These are phyloP conservation scores for Mycena maculata DNA, from an alignment of 768 basidiomycete species.

Conservation along the genomic window DNA sequence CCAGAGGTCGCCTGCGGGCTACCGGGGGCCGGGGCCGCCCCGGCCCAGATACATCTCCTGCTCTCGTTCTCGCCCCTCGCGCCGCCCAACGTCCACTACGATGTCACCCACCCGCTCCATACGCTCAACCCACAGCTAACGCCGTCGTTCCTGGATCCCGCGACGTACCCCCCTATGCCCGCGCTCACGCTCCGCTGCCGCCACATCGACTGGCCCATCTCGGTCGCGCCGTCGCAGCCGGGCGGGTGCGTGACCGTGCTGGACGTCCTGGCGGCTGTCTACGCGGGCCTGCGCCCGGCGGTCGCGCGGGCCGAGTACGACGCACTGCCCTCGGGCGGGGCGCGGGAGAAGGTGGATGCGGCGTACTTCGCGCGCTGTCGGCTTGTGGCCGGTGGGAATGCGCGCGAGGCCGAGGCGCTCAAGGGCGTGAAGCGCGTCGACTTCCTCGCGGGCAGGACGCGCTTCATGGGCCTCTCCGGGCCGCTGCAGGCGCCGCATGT, in stretches of 20 bases:
- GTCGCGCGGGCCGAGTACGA: constrained; percentile 28
- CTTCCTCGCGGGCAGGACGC: constrained; percentile 23
- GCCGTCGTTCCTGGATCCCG: constrained; percentile 26
- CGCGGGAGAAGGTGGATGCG: not conserved
- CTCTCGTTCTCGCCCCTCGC: constrained; percentile 38
- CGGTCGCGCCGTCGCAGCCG: constrained; percentile 4
- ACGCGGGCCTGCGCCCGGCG: constrained; percentile 15
- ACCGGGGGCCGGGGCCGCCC: constrained; percentile 31
- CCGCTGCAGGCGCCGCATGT: constrained; percentile 13
- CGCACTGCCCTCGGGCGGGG: constrained; percentile 1
- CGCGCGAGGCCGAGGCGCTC: constrained; percentile 16
- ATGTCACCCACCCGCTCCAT: constrained; percentile 23
- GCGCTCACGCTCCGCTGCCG: constrained; percentile 25
- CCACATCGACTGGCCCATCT: constrained; percentile 17
- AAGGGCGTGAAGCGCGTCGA: constrained; percentile 34
- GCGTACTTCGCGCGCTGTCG: constrained; percentile 28
- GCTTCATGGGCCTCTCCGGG: constrained; percentile 32
- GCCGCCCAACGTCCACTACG: constrained; percentile 17
- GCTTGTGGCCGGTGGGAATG: not conserved
- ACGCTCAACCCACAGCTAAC: constrained; percentile 23
- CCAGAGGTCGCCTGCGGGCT: constrained; percentile 31
- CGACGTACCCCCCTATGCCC: constrained; percentile 25
- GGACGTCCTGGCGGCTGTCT: constrained; percentile 29
- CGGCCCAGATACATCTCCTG: constrained; percentile 55
- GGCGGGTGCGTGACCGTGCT: constrained; percentile 26